phyloP scores from a whole-genome alignment of 2,329 filamentous ascomycete genomes.

The Cladosporium sp. region DNA sequence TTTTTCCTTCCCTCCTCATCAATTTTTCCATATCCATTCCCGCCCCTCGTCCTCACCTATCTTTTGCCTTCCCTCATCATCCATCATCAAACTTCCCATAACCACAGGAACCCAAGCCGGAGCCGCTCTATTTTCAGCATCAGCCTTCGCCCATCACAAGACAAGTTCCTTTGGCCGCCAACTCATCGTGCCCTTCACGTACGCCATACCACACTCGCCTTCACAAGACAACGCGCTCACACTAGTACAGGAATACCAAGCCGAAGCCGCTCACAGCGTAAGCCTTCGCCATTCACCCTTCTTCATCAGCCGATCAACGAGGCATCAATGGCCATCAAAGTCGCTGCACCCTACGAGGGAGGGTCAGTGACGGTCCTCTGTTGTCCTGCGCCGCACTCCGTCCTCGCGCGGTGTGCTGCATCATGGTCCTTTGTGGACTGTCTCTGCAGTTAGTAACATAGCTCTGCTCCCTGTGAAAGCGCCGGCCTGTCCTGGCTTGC shows the following conservation, averaged over 20 bases:
- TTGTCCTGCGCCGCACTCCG: conserved; percentile 1
- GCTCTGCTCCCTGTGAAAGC: neutral
- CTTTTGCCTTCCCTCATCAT: neutral
- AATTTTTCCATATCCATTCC: no score
- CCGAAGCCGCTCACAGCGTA: neutral
- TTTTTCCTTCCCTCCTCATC: neutral
- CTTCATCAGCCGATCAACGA: neutral
- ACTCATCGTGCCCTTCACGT: neutral
- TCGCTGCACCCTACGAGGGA: neutral
- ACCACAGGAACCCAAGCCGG: neutral
- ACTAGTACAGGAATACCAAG: conserved; percentile 64
- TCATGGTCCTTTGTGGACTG: neutral
- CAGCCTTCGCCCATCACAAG: neutral
- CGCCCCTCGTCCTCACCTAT: neutral
- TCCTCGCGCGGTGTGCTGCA: conserved; percentile 4
- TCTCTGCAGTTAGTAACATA: neutral
- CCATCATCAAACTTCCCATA: neutral
- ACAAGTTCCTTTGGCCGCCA: neutral
- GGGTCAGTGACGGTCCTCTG: neutral
- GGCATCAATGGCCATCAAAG: neutral
- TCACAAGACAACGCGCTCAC: conserved; percentile 18
- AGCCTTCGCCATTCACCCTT: neutral
- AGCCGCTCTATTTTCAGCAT: neutral
- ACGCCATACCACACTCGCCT: neutral
- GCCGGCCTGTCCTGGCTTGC: neutral